These are phyloP conservation scores for Schoenoplectus triqueter DNA, from an alignment of 202 grass and related monocot species.

Conservation along the genomic window DNA sequence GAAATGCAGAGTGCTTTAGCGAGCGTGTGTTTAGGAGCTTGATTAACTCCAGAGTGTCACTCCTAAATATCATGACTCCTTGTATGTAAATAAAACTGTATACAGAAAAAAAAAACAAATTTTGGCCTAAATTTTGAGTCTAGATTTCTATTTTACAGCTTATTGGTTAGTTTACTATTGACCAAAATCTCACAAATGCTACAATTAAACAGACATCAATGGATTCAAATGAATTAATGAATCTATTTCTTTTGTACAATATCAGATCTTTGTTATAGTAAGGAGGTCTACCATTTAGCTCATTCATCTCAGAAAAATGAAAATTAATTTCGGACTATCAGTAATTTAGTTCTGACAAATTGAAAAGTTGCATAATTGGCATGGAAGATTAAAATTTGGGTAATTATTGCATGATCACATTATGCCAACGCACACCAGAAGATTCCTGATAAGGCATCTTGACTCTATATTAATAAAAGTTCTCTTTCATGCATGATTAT, in stretches of 20 bases:
- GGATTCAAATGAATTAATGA: not conserved
- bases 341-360: not conserved
- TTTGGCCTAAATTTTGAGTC: constrained; percentile 13
- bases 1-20: constrained; percentile 41
- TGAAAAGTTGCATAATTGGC: not conserved
- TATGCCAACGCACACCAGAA: not conserved
- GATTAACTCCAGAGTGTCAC: constrained; percentile 51
- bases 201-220: not conserved
- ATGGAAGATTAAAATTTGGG: not conserved
- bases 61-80: constrained; percentile 71
- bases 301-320: not conserved
- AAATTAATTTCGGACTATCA: not conserved
- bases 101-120: not conserved
- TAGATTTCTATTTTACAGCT: not conserved
- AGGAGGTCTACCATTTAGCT: not conserved
- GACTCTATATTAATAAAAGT: not conserved
- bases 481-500: not conserved
- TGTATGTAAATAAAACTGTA: constrained; percentile 8
- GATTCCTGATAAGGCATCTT: not conserved
- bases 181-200: not conserved
- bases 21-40: constrained; percentile 57
- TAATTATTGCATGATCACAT: not conserved
- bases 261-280: not conserved
- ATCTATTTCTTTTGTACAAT: not conserved
- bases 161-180: not conserved